These are phyloP conservation scores for Thermomucor indicae-seudaticae DNA, from an alignment of 371 early-diverging fungal genomes.

Conservation along the genomic window DNA sequence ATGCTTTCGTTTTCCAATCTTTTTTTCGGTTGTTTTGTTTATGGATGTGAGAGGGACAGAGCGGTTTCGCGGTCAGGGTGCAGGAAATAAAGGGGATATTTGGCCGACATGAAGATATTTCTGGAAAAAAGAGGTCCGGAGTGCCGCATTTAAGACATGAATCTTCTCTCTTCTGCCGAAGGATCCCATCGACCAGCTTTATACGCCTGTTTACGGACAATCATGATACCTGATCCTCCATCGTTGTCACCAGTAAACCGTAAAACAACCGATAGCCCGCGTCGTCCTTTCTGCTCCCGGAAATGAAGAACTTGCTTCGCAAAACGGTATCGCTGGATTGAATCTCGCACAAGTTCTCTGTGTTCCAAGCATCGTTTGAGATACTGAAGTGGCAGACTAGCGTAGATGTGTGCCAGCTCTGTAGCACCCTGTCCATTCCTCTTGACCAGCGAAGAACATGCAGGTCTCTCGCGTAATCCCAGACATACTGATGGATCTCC, in stretches of 20 bases:
- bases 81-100: too few relatives aligned
- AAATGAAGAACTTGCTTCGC: constrained; percentile 22
- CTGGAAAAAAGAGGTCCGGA: too few relatives aligned
- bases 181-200: constrained; percentile 37
- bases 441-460: background rate
- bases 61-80: too few relatives aligned
- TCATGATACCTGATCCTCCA: constrained; percentile 1
- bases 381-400: constrained; percentile 27
- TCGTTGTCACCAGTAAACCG: constrained; percentile 20
- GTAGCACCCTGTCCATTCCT: constrained; percentile 14
- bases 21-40: too few relatives aligned
- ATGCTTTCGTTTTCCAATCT: too few relatives aligned
- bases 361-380: constrained; percentile 38
- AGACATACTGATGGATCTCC: background rate
- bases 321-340: constrained; percentile 27
- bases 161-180: too few relatives aligned
- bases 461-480: background rate
- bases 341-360: constrained; percentile 24
- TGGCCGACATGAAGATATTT: too few relatives aligned
- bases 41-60: too few relatives aligned
- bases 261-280: constrained; percentile 20
- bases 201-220: constrained; percentile 22
- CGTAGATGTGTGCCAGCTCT: constrained; percentile 27
- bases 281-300: constrained; percentile 12
- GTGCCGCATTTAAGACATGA: too few relatives aligned